A percentile compares a stretch with the other conserved stretches of the same genome.
Evolutionary conservation across 1,139 yeast species (phyloP).

Genomic region (Protomyces arabidopsidicola): DNA sequence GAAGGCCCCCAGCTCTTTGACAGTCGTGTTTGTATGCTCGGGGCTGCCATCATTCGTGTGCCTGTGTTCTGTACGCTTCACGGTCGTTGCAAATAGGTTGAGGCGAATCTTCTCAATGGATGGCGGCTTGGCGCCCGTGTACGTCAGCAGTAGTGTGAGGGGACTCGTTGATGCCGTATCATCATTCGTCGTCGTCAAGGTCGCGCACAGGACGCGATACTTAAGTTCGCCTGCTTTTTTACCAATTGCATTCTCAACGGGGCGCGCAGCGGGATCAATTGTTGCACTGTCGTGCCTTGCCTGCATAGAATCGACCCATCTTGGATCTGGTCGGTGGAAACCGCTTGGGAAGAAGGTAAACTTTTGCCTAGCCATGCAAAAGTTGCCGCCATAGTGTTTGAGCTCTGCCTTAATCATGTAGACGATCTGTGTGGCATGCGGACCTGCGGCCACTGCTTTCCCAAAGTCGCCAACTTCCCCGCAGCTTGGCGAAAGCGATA

Average conservation of each 20-base stretch:
- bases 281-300: neutral
- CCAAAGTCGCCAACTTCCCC: neutral
- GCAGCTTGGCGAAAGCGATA: slow-evolving; percentile 14
- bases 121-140: neutral
- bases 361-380: neutral
- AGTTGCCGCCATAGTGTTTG: neutral
- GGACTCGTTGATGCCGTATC: neutral
- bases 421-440: neutral
- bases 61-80: neutral
- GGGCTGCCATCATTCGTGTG: neutral
- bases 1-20: neutral
- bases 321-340: neutral
- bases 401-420: slow-evolving; percentile 12
- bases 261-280: neutral
- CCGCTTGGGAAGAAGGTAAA: neutral
- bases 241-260: neutral
- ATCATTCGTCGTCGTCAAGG: neutral
- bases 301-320: neutral
- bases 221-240: neutral
- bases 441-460: neutral
- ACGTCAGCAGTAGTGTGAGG: neutral
- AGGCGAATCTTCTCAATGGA: neutral
- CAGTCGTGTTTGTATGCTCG: neutral
- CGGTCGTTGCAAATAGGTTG: neutral
- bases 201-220: neutral